A percentile compares a stretch with the other conserved stretches of the same genome.
phyloP scores from a whole-genome alignment of 2,329 filamentous ascomycete genomes.

The Capronia coronata region DNA sequence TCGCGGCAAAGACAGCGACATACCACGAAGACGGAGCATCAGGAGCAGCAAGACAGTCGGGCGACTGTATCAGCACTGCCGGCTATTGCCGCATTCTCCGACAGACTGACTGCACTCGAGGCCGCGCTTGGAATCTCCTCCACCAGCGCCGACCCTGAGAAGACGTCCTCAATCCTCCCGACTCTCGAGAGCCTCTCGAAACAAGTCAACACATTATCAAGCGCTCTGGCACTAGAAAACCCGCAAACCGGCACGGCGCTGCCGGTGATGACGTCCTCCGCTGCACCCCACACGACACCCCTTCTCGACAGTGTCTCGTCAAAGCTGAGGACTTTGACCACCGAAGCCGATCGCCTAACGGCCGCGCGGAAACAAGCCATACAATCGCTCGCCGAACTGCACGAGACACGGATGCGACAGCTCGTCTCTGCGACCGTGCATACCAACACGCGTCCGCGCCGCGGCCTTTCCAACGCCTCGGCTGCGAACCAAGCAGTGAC shows the following conservation, averaged over 20 bases:
- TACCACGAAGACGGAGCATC: not conserved
- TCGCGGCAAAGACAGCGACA: conserved; percentile 1
- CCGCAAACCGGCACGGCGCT: too few relatives aligned
- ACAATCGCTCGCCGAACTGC: conserved; percentile 39
- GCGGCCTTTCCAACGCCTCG: conserved; percentile 38
- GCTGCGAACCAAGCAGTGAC: conserved; percentile 46
- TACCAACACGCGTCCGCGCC: conserved; percentile 15
- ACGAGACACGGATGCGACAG: conserved; percentile 35
- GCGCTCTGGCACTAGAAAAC: conserved; percentile 36
- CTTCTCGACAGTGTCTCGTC: conserved; percentile 41
- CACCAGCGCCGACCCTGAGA: conserved; percentile 48
- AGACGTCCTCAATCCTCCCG: conserved; percentile 62
- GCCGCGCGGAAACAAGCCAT: conserved; percentile 39
- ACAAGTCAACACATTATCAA: conserved; percentile 67
- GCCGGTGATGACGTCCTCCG: conserved; percentile 1
- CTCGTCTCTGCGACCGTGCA: conserved; percentile 28
- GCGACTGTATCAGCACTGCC: conserved; percentile 53
- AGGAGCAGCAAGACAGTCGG: not conserved
- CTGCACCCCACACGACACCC: conserved; percentile 33
- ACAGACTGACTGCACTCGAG: conserved; percentile 71
- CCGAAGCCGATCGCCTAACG: conserved; percentile 41
- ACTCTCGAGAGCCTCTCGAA: conserved; percentile 73
- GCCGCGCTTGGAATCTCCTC: conserved; percentile 71
- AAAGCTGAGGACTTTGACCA: conserved; percentile 40
- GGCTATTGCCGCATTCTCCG: conserved; percentile 82